Conservation (phyloP, 2,329 filamentous ascomycete genomes). For the Colletotrichum costaricense region DNA sequence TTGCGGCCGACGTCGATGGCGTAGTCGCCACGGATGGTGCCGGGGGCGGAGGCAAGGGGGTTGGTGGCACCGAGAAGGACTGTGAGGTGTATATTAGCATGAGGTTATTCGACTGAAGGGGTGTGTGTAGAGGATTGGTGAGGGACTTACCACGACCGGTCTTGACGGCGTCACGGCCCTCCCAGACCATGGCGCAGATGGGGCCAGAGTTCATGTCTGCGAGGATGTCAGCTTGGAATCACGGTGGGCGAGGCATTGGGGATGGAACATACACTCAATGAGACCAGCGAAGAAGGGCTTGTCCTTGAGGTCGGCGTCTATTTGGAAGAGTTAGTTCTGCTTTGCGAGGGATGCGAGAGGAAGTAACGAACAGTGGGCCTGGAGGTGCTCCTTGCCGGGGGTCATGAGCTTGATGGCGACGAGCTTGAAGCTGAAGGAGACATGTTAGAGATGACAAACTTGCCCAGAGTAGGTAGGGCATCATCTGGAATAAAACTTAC, state of each 20-base stretch:
- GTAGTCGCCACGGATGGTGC: slow-evolving; percentile 97
- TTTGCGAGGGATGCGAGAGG: slow-evolving; percentile 23
- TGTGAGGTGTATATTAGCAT: slow-evolving; percentile 46
- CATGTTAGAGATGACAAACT: slow-evolving; percentile 5
- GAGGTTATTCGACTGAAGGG: slow-evolving; percentile 36
- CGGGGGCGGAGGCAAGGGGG: slow-evolving; percentile 91
- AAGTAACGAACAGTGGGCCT: slow-evolving; percentile 84
- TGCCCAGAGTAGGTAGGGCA: neutral
- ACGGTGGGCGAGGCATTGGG: neutral
- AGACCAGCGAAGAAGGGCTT: slow-evolving; percentile 99
- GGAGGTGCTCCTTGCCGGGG: slow-evolving; percentile 93
- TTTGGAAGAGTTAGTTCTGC: slow-evolving; percentile 41
- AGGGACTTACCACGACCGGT: slow-evolving; percentile 83
- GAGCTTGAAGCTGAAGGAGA: slow-evolving; percentile 85
- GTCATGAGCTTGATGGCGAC: slow-evolving; percentile 95
- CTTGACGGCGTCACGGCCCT: slow-evolving; percentile 99
- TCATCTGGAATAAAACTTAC: slow-evolving; percentile 58
- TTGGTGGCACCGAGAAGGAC: slow-evolving; percentile 98
- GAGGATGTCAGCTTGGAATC: slow-evolving; percentile 36
- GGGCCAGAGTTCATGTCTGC: slow-evolving; percentile 96
- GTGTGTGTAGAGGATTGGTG: neutral
- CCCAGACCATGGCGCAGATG: slow-evolving; percentile 99
- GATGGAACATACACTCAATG: slow-evolving; percentile 78
- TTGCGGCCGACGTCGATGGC: slow-evolving; percentile 89
- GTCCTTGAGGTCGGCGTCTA: slow-evolving; percentile 85